phyloP scores from a whole-genome alignment of 2,329 filamentous ascomycete species.

The Stylonectria norvegica region DNA sequence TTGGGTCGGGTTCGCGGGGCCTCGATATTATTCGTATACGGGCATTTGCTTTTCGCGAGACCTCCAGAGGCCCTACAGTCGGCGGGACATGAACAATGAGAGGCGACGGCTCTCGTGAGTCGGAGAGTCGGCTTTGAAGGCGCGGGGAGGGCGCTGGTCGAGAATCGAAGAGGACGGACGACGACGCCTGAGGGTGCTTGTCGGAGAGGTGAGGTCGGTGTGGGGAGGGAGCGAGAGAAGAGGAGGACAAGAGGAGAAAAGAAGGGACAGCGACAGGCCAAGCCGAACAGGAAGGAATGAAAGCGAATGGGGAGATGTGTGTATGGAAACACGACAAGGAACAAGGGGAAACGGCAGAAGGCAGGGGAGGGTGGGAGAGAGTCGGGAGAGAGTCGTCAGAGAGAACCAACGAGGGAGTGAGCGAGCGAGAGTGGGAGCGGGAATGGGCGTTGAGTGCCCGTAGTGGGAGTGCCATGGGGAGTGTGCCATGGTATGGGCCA shows the following conservation, averaged over 20 bases:
- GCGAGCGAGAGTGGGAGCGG: slow-evolving; percentile 15
- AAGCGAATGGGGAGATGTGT: slow-evolving; percentile 30
- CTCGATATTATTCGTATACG: slow-evolving; percentile 30
- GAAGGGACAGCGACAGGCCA: slow-evolving; percentile 31
- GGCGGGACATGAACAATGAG: slow-evolving; percentile 24
- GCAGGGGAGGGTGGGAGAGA: slow-evolving; percentile 15
- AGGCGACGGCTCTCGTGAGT: slow-evolving; percentile 21
- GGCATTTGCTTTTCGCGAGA: slow-evolving; percentile 33
- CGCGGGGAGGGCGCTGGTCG: slow-evolving; percentile 29
- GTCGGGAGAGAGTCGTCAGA: slow-evolving; percentile 8
- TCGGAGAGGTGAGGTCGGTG: slow-evolving; percentile 30
- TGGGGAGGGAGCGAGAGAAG: slow-evolving; percentile 23
- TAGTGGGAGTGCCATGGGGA: slow-evolving; percentile 9
- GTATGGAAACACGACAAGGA: slow-evolving; percentile 34
- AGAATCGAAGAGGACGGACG: slow-evolving; percentile 29
- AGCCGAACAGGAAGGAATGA: slow-evolving; percentile 30
- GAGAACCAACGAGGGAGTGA: slow-evolving; percentile 11
- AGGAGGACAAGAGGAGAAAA: slow-evolving; percentile 23
- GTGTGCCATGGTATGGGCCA: no score
- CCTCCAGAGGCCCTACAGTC: slow-evolving; percentile 29
- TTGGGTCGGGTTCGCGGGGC: slow-evolving; percentile 16
- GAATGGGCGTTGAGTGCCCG: slow-evolving; percentile 9
- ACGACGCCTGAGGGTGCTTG: slow-evolving; percentile 33
- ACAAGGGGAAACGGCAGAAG: slow-evolving; percentile 17
- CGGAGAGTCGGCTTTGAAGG: slow-evolving; percentile 21